Base-by-base conservation (phyloP, 495 filamentous ascomycete genomes). In the Tirmania nivea region DNA sequence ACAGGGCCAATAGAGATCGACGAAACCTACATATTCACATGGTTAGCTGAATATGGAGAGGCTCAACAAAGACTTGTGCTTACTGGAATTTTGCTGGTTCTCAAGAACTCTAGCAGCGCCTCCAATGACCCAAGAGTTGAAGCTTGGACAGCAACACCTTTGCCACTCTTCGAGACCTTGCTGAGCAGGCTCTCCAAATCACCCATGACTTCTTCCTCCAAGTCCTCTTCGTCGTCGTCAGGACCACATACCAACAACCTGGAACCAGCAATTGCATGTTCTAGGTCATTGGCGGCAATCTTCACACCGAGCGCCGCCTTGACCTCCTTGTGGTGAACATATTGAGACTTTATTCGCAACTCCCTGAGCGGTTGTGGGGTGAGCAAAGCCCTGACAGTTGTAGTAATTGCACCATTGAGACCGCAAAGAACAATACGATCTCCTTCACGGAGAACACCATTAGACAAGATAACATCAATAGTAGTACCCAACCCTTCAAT, bases 241-340 rank as follows among this genome's bases (percentile, higher is more conserved):
- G 86, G 81, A 48, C 90, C 92, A 59, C 93, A 85, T 20, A 96
- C 86, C 51, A 96, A 75, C 52, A 99, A 71, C 54, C 92, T 80
- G 35, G 92, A 99, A 61, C 92, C 92, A 53, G 92, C 92, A 67
- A 99, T 99, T 58, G 92, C 92, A 51, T 84, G 78, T 66, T 99
- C 92, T 17, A 99, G 81, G 55, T 89, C 86, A 58, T 94, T 92
- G 49, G 92, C 92, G 51, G 86, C 84, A 61, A 99, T 95, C 75
- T 99, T 99, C 61, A 99, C 88, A 80, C 92, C 92, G 60, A 96
- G 75, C 2, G 92, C 86, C 10, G 92, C 92, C 73, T 96, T 99
- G 66, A 95, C 88, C 68, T 94, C 86, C 72, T 96, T 94, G 72
- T 99, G 94, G 70, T 99, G 92, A 11, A 99, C 88, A 59, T 99